A percentile compares a stretch with the other conserved stretches of the same genome.
Conservation (phyloP, 805 yeast genomes). For the Saturnispora quitensis region DNA sequence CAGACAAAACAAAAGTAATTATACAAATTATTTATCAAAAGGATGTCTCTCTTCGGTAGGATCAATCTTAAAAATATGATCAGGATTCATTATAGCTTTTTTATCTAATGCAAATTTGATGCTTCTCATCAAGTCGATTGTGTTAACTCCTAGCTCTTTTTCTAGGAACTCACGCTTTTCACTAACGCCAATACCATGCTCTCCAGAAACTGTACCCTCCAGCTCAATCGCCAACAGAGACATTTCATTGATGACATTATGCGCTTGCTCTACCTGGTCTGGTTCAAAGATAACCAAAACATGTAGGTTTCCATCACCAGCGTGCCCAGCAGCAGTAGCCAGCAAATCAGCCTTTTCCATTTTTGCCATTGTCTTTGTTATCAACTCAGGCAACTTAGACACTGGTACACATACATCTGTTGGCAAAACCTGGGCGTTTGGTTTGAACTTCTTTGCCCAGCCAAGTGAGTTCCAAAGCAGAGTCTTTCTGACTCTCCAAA, state of each 20-base stretch:
- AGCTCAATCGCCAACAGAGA: slow-evolving; percentile 54
- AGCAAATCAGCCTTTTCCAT: slow-evolving; percentile 42
- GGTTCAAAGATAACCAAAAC: slow-evolving; percentile 53
- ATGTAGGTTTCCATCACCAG: slow-evolving; percentile 81
- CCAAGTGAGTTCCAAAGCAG: slow-evolving; percentile 59
- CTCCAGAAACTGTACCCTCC: slow-evolving; percentile 84
- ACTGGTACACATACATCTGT: slow-evolving; percentile 83
- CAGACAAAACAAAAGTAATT: not conserved
- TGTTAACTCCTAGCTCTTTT: slow-evolving; percentile 57
- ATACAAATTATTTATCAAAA: slow-evolving; percentile 11
- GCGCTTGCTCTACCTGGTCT: slow-evolving; percentile 37
- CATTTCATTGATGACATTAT: slow-evolving; percentile 48
- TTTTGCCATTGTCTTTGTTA: slow-evolving; percentile 52
- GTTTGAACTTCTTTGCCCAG: slow-evolving; percentile 44
- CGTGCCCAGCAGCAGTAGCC: slow-evolving; percentile 66
- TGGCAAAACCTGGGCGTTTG: slow-evolving; percentile 47
- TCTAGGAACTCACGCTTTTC: slow-evolving; percentile 49
- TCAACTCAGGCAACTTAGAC: slow-evolving; percentile 54
- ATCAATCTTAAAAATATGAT: slow-evolving; percentile 65
- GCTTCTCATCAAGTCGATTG: slow-evolving; percentile 65
- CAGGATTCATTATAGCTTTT: slow-evolving; percentile 64
- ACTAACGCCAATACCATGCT: slow-evolving; percentile 80
- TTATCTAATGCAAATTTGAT: slow-evolving; percentile 70
- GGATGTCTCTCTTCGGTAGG: slow-evolving; percentile 31
- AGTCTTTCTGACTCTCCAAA: slow-evolving; percentile 73